Evolutionary conservation across 805 yeast species (phyloP).

Genomic region (Saturnispora quitensis): DNA sequence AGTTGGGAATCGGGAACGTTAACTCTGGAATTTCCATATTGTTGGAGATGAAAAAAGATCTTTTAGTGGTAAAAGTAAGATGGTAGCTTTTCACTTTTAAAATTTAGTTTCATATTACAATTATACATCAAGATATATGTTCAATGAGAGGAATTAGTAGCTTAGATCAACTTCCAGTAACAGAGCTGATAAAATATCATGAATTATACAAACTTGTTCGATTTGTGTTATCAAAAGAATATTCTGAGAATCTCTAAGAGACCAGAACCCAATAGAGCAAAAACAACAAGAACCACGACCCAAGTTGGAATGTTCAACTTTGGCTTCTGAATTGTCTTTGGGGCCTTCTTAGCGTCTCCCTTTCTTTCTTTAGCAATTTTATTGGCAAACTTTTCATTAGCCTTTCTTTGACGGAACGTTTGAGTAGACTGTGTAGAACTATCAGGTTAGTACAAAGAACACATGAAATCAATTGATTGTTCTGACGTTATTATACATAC

Average conservation of each 20-base stretch:
- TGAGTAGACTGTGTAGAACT: slow-evolving; percentile 47
- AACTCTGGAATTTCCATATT: slow-evolving; percentile 3
- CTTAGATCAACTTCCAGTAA: neutral
- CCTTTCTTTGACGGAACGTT: slow-evolving; percentile 80
- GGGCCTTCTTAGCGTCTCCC: slow-evolving; percentile 10
- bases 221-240: slow-evolving; percentile 33
- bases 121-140: neutral
- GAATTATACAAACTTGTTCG: neutral
- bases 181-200: neutral
- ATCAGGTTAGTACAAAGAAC: neutral
- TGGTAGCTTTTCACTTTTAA: neutral
- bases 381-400: slow-evolving; percentile 78
- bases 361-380: slow-evolving; percentile 41
- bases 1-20: slow-evolving; percentile 25
- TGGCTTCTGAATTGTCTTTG: slow-evolving; percentile 2
- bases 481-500: neutral
- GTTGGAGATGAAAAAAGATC: neutral
- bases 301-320: slow-evolving; percentile 43
- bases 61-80: neutral
- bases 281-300: slow-evolving; percentile 42
- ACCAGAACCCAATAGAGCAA: slow-evolving; percentile 78
- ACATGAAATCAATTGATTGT: neutral
- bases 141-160: neutral
- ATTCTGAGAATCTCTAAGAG: slow-evolving; percentile 55
- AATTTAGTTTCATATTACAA: neutral